Percentiles rank a stretch among this genome's conserved stretches.
phyloP scores from a whole-genome alignment of 2,329 filamentous ascomycete species.

The Penicillium sp. region DNA sequence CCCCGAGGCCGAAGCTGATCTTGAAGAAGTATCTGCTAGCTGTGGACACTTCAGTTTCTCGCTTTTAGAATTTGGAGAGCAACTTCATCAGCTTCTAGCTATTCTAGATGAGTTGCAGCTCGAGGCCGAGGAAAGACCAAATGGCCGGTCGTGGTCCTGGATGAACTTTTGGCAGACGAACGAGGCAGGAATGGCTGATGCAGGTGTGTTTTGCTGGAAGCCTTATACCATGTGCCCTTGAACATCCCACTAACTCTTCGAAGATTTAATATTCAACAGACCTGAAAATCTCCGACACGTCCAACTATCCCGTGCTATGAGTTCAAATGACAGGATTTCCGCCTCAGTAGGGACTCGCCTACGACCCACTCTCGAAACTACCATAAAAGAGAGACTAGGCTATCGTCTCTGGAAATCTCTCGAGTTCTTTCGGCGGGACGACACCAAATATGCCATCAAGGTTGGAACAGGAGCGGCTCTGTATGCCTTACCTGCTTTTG shows the following conservation, averaged over 20 bases:
- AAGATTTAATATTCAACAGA: conserved; percentile 1
- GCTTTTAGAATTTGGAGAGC: conserved; percentile 83
- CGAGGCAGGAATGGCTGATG: conserved; percentile 9
- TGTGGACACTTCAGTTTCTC: conserved; percentile 96
- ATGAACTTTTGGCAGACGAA: conserved; percentile 67
- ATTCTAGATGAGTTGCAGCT: conserved; percentile 79
- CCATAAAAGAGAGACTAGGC: conserved; percentile 32
- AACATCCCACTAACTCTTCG: neutral
- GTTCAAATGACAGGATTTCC: conserved; percentile 9
- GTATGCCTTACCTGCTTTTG: conserved; percentile 85
- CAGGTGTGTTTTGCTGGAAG: conserved; percentile 25
- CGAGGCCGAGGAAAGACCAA: conserved; percentile 60
- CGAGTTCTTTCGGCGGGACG: conserved; percentile 60
- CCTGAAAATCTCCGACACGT: conserved; percentile 1
- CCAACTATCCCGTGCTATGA: conserved; percentile 10
- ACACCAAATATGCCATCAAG: conserved; percentile 80
- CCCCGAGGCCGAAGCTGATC: conserved; percentile 79
- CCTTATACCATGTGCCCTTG: conserved; percentile 13
- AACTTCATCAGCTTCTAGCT: conserved; percentile 77
- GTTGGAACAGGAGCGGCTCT: conserved; percentile 85
- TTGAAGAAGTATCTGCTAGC: conserved; percentile 95
- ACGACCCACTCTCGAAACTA: conserved; percentile 5
- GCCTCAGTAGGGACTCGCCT: conserved; percentile 6
- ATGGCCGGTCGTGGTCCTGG: conserved; percentile 76
- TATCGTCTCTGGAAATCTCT: conserved; percentile 46